Evolutionary conservation across 2,329 filamentous ascomycete species (phyloP), one percentile per base, ranked within the genome.

Genomic region (Xylariaceae sp.): DNA sequence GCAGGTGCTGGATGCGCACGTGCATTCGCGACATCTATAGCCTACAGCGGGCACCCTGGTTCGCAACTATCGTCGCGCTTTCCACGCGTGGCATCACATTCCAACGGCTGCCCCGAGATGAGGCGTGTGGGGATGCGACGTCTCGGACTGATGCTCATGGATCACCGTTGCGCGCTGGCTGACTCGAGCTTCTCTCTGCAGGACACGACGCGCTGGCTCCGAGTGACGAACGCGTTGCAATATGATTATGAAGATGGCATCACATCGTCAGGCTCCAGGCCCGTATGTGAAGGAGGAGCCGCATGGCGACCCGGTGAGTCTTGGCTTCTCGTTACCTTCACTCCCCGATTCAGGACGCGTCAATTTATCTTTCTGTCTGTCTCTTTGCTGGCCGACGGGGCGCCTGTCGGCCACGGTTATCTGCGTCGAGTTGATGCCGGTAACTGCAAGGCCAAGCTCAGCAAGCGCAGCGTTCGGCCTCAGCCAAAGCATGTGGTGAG

Each of bases 221-320:
- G 31, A 33, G 33, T 18, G 33, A 37, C 28, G 22, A 42, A 36
- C 43, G 42, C 44, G 41, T 29, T n/a, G 13, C 27, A 26, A 14
- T 9, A 64, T 64, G 61, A 57, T 61, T 52, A 58, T 61, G 50
- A 60, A 60, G 47, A 67, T 67, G 64, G 60, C 60, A 44, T 61
- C 63, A 45, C 61, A 63, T 44, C 60, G 61, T 44, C 62, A 64
- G 58, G 58, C 55, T 49, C 51, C 60, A 34, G 56, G 57, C 53
- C 56, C 60, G 31, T 63, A 57, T 35, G 45, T 59, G 39, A 65
- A 66, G 46, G 62, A 65, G 43, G 63, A 66, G 47, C 50, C 47
- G 14, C 57, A 58, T 23, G 51, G 53, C 42, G 63, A 65, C 42
- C 52, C 59, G 47, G 63, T 66, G 44, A 63, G 63, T 61, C 35